A percentile compares a stretch with the other conserved stretches of the same genome.
These are phyloP conservation scores for Marasmius oreades DNA, from an alignment of 1,284 basidiomycete species.

Conservation along the genomic window DNA sequence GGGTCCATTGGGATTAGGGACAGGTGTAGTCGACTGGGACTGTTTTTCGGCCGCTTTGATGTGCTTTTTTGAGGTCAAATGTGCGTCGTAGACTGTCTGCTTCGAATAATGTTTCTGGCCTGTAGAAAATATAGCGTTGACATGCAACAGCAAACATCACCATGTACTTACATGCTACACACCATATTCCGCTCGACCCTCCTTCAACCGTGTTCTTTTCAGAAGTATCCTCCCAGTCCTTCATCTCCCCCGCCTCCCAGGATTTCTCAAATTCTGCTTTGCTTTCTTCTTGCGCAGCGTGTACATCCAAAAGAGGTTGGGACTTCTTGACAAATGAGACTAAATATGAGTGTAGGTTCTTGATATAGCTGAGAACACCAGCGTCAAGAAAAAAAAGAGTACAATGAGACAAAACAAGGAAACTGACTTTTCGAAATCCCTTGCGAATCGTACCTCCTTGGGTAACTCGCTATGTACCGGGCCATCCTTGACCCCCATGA, in stretches of 20 bases:
- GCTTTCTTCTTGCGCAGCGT: constrained; percentile 62
- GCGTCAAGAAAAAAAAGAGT: background rate
- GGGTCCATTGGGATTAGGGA: constrained; percentile 61
- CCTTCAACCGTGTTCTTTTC: constrained; percentile 38
- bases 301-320: constrained; percentile 83
- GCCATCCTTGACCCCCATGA: constrained; percentile 57
- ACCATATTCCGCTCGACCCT: constrained; percentile 81
- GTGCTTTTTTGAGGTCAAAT: constrained; percentile 93
- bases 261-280: constrained; percentile 70
- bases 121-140: constrained; percentile 26
- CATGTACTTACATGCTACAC: constrained; percentile 80
- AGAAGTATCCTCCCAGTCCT: constrained; percentile 66
- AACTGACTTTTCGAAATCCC: constrained; percentile 78
- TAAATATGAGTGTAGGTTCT: constrained; percentile 80
- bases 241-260: constrained; percentile 78
- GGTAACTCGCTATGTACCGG: constrained; percentile 70
- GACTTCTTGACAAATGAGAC: constrained; percentile 85
- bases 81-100: constrained; percentile 97
- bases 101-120: constrained; percentile 94
- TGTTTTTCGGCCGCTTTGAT: constrained; percentile 83
- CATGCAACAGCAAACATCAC: constrained; percentile 11
- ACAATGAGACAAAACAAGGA: background rate
- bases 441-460: constrained; percentile 66
- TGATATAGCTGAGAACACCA: constrained; percentile 64
- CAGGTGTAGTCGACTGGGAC: constrained; percentile 48